Percentiles rank a stretch among this genome's conserved stretches.
Conservation (phyloP, 345 rosid species). For the Bruguiera gymnorhiza region DNA sequence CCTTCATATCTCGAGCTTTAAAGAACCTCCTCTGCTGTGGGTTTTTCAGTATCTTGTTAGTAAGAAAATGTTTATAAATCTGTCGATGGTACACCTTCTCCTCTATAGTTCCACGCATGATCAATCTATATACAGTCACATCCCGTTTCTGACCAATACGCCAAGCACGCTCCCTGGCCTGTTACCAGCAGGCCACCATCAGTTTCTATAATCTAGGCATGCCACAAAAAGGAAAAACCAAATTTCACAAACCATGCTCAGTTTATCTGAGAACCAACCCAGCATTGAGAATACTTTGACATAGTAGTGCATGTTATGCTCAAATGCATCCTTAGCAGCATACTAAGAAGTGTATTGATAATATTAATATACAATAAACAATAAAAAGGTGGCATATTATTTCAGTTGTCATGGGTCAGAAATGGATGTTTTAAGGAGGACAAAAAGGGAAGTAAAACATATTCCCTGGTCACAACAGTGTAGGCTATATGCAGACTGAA, state of each 20-base stretch:
- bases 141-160: constrained; percentile 94
- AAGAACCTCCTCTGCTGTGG: constrained; percentile 95
- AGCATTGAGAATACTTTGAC: no score
- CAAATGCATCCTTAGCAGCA: constrained; percentile 1
- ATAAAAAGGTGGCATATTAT: no score
- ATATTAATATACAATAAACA: no score
- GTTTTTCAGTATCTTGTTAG: constrained; percentile 88
- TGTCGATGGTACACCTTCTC: constrained; percentile 97
- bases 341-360: no score
- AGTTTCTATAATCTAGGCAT: neutral
- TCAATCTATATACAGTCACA: constrained; percentile 88
- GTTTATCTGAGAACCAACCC: no score
- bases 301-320: no score
- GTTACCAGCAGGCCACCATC: constrained; percentile 17
- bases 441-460: no score
- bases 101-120: constrained; percentile 91
- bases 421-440: no score
- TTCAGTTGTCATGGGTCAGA: no score
- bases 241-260: neutral
- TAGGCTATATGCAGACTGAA: no score
- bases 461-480: no score
- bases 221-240: no score
- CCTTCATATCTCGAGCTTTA: constrained; percentile 95
- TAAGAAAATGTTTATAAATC: constrained; percentile 94
- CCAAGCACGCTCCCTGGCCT: constrained; percentile 99